Percentiles rank a stretch among this genome's conserved stretches.
Conservation (phyloP, 2,329 filamentous ascomycete genomes). For the Arthrobotrys iridis region DNA sequence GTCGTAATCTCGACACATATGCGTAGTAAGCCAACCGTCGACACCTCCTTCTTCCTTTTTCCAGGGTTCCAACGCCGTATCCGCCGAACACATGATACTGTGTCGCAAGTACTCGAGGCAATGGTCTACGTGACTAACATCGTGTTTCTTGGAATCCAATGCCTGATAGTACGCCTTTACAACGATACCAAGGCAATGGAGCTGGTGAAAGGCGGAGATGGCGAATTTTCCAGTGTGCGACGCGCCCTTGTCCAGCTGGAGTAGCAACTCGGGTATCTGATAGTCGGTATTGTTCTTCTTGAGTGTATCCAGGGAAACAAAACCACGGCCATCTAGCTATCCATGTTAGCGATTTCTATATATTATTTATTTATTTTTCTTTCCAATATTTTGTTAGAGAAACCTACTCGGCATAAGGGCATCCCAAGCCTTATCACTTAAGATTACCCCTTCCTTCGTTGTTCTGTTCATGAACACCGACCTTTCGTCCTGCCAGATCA, state of each 20-base stretch:
- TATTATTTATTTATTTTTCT: no score
- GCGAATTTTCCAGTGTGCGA: conserved; percentile 5
- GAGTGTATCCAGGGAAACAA: not conserved
- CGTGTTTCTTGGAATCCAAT: conserved; percentile 59
- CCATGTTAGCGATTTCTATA: not conserved
- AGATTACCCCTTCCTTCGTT: not conserved
- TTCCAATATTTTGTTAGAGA: not conserved
- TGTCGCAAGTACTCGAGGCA: conserved; percentile 62
- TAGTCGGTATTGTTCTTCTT: conserved; percentile 1
- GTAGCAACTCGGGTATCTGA: not conserved
- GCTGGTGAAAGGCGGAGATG: not conserved
- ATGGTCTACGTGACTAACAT: conserved; percentile 61
- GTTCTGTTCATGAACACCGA: conserved; percentile 6
- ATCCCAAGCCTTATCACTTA: conserved; percentile 3
- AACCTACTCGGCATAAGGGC: conserved; percentile 1
- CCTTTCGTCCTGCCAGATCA: not conserved
- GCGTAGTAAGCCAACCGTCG: not conserved
- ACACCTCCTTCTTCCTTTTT: conserved; percentile 59
- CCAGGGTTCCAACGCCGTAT: conserved; percentile 59
- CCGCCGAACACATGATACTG: conserved; percentile 60
- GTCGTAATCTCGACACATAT: conserved; percentile 7
- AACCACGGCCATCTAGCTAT: not conserved
- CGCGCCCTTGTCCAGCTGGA: conserved; percentile 1
- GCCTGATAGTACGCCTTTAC: not conserved
- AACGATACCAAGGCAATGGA: not conserved